A percentile compares a stretch with the other conserved stretches of the same genome.
phyloP scores from a whole-genome alignment of 2,329 filamentous ascomycete genomes.

The Fusarium aywerte region DNA sequence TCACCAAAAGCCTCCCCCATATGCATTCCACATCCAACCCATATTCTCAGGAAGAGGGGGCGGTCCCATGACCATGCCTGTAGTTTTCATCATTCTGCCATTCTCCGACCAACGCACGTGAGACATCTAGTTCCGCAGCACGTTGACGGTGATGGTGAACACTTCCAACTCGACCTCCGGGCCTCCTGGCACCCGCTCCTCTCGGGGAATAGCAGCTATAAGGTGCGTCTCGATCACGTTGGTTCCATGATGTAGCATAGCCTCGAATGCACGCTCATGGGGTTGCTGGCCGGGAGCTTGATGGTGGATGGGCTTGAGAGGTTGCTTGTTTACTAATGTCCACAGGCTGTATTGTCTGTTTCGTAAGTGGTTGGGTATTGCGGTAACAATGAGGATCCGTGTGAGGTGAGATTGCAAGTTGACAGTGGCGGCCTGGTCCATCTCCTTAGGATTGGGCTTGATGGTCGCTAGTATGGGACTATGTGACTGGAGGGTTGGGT shows the following conservation, averaged over 20 bases:
- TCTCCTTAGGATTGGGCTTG: slow-evolving; percentile 70
- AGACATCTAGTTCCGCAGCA: slow-evolving; percentile 61
- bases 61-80: neutral
- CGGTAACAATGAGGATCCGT: slow-evolving; percentile 76
- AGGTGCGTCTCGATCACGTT: slow-evolving; percentile 84
- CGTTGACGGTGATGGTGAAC: slow-evolving; percentile 78
- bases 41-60: neutral
- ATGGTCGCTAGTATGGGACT: slow-evolving; percentile 72
- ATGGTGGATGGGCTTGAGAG: slow-evolving; percentile 60
- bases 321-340: slow-evolving; percentile 74
- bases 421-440: slow-evolving; percentile 78
- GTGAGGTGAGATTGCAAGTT: slow-evolving; percentile 74
- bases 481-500: slow-evolving; percentile 71
- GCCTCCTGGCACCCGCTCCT: slow-evolving; percentile 65
- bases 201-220: slow-evolving; percentile 74
- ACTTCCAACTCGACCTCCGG: slow-evolving; percentile 81
- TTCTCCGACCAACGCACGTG: slow-evolving; percentile 4
- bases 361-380: slow-evolving; percentile 70
- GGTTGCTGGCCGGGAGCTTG: slow-evolving; percentile 67
- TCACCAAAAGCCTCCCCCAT: slow-evolving; percentile 1
- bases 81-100: slow-evolving; percentile 8
- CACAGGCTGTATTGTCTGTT: slow-evolving; percentile 80
- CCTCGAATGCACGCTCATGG: slow-evolving; percentile 78
- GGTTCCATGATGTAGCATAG: slow-evolving; percentile 74
- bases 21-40: neutral